Percentiles rank a stretch among this genome's conserved stretches.
Conservation (phyloP, 73 alveolate species). For the Paramecium biaurelia region DNA sequence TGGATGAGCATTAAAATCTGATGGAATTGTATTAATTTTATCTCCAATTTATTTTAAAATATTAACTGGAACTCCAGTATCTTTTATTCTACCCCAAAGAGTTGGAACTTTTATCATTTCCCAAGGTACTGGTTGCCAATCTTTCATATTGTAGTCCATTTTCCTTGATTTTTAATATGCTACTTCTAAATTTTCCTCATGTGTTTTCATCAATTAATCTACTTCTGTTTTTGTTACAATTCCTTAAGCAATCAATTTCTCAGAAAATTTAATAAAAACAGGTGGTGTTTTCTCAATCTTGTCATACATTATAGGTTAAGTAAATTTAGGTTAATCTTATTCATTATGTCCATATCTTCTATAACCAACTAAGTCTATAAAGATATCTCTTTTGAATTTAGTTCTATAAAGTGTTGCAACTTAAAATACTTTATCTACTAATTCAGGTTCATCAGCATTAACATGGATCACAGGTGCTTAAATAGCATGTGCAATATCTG, state of each 20-base stretch:
- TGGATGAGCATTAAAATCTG: slow-evolving; percentile 69
- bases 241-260: slow-evolving; percentile 69
- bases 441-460: slow-evolving; percentile 83
- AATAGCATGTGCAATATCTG: slow-evolving; percentile 67
- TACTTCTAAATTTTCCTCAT: slow-evolving; percentile 66
- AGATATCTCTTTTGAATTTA: slow-evolving; percentile 73
- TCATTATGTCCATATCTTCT: slow-evolving; percentile 88
- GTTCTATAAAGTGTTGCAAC: slow-evolving; percentile 81
- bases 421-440: slow-evolving; percentile 68
- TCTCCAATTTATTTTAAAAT: slow-evolving; percentile 69
- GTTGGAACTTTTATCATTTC: slow-evolving; percentile 49
- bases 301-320: slow-evolving; percentile 82
- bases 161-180: slow-evolving; percentile 63
- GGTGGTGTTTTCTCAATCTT: slow-evolving; percentile 67
- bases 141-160: not conserved
- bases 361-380: slow-evolving; percentile 75
- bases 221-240: slow-evolving; percentile 59
- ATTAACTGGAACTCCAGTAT: slow-evolving; percentile 56
- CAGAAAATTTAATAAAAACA: slow-evolving; percentile 63
- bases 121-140: slow-evolving; percentile 53
- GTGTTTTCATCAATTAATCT: slow-evolving; percentile 57
- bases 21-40: slow-evolving; percentile 72
- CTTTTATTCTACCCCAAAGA: slow-evolving; percentile 58
- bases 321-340: slow-evolving; percentile 81
- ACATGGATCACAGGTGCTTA: slow-evolving; percentile 72